A percentile compares a stretch with the other conserved stretches of the same genome.
phyloP scores from a whole-genome alignment of 1,284 basidiomycete genomes.

The Cystobasidium slooffiae region DNA sequence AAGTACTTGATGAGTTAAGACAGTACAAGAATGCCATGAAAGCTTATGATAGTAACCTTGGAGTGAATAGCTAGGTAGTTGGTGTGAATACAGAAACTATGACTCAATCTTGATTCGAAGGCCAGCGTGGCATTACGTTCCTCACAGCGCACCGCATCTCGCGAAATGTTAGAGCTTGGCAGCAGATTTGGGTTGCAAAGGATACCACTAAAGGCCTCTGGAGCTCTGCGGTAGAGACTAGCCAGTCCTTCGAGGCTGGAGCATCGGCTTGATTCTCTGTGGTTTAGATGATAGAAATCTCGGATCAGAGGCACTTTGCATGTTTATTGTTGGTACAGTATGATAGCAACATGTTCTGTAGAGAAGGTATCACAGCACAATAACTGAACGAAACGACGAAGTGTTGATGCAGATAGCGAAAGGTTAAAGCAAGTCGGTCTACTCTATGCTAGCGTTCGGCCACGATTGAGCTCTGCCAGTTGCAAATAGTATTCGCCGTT shows the following conservation, averaged over 20 bases:
- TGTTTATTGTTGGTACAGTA: neutral
- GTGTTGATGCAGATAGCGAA: neutral
- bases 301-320: neutral
- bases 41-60: conserved; percentile 24
- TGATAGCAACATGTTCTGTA: neutral
- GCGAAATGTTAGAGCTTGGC: no score
- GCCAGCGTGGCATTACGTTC: no score
- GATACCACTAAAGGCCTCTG: no score
- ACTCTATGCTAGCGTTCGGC: conserved; percentile 10
- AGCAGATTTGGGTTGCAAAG: no score
- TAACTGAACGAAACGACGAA: neutral
- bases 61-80: neutral
- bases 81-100: neutral
- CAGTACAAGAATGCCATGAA: conserved; percentile 42
- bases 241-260: no score
- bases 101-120: no score
- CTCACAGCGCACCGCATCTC: no score
- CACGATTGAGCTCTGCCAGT: conserved; percentile 46
- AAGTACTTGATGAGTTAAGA: conserved; percentile 34
- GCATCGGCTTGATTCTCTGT: no score
- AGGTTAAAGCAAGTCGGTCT: neutral
- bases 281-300: neutral
- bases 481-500: conserved; percentile 54
- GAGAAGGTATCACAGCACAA: neutral
- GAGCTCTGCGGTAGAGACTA: no score